Percentiles rank a stretch among this genome's conserved stretches.
Evolutionary conservation across 257 asterid genomes (phyloP).

Genomic region (Voacanga thouarsii): DNA sequence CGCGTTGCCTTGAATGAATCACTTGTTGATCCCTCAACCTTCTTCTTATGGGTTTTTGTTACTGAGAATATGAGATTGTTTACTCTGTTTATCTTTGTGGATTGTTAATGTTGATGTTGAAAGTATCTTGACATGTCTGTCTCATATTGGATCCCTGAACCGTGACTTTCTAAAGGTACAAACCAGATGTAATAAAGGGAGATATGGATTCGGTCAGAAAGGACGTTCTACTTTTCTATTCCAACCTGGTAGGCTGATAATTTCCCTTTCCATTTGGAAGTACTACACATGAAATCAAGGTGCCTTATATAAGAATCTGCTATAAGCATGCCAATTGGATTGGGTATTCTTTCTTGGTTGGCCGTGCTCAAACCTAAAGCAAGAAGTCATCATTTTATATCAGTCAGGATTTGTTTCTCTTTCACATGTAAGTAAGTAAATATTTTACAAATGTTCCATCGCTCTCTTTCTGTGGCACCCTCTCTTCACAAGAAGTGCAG

Average conservation of each 20-base stretch:
- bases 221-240: conserved; percentile 70
- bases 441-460: neutral
- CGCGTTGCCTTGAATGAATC: neutral
- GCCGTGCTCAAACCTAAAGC: neutral
- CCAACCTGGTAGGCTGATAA: conserved; percentile 38
- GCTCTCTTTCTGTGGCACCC: neutral
- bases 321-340: no score
- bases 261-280: conserved; percentile 6
- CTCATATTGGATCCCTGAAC: neutral
- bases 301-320: neutral
- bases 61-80: neutral
- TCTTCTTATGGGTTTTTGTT: neutral
- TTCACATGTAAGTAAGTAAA: neutral
- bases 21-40: neutral
- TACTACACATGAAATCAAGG: neutral
- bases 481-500: neutral
- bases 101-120: neutral
- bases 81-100: neutral
- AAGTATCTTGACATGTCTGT: neutral
- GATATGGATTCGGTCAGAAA: conserved; percentile 88
- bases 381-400: neutral
- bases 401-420: neutral
- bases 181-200: conserved; percentile 83
- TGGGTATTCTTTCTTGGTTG: neutral
- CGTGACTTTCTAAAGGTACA: conserved; percentile 50